Evolutionary conservation across 2,329 filamentous ascomycete genomes (phyloP), one percentile per base, ranked within the genome.

Genomic region (Arthrobotrys sinensis): DNA sequence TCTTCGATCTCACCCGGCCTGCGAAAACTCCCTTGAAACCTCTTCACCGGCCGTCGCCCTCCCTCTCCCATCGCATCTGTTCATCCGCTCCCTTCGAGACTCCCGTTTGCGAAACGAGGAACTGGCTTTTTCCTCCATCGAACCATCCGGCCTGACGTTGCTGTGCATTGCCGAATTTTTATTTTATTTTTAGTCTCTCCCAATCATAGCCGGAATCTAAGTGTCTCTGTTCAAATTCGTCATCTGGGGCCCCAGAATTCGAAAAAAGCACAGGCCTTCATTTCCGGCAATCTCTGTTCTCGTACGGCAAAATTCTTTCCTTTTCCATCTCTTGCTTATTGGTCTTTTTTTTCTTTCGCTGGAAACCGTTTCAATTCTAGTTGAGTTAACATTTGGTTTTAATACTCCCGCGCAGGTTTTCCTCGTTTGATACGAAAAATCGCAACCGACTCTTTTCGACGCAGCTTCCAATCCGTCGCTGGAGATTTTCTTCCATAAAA

Each of bases 161-260:
- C 75, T 78, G 75, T 72, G 75, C 75, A 78, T 78, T 78, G 75
- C 75, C 75, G 75, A 72, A 68, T 55, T 69, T 45, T 34, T 53
- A 28, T 66, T 66, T 64, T 68, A 36, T 45, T 60, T 62, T 63
- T 68, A 68, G 45, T 60, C 52, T 28, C 34, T 34, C 50, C 71
- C 38, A 64, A 57, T 11, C 53, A 16, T 52, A 11, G 52, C 69
- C 68, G 46, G 57, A 60, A 21, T 43, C 60, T 53, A 28, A 28
- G 24, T 28, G 50, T 60, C 50, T 72, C 43, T 50, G 28, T 60
- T 57, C 60, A 19, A 60, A 60, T 60, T 63, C 55, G 67, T 60
- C 67, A 57, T 69, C 45, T 24, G 50, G 55, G 46, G 55, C 16
- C 32, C 16, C 53, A 8, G n/a, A 66, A 52, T 19, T 16, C 40